Conservation (phyloP, 345 rosid species). For the Acer negundo region DNA sequence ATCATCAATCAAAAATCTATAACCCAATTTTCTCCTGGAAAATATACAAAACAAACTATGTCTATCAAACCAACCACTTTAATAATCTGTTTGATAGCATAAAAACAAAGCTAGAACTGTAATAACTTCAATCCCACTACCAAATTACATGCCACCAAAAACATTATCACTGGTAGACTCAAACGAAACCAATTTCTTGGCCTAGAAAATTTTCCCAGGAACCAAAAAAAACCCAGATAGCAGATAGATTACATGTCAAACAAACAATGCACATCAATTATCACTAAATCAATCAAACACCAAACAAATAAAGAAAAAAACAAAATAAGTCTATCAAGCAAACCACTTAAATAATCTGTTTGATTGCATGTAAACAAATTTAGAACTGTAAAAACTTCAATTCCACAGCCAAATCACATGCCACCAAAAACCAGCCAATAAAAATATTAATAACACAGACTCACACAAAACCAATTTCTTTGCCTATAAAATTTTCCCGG, state of each 20-base stretch:
- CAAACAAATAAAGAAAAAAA: not conserved
- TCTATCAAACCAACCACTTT: no score
- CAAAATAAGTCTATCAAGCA: not conserved
- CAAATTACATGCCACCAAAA: not conserved
- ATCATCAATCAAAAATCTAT: no score
- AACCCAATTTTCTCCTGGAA: not conserved
- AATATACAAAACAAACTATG: not conserved
- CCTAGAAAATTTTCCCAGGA: not conserved
- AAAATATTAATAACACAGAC: not conserved
- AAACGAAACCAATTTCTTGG: not conserved
- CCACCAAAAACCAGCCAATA: not conserved
- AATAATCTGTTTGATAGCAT: no score
- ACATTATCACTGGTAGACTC: not conserved
- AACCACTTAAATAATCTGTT: not conserved
- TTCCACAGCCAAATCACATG: not conserved
- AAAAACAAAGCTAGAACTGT: no score
- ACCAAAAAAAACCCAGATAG: not conserved
- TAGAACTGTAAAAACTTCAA: not conserved
- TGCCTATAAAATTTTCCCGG: not conserved
- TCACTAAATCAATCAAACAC: not conserved
- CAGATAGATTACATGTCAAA: not conserved
- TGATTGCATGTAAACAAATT: not conserved
- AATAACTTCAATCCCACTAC: not conserved
- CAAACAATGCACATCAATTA: constrained; percentile 2
- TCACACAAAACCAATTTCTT: not conserved